Evolutionary conservation across 78 protist genomes (phyloP).

Genomic region (Dictyostelium intermedium): DNA sequence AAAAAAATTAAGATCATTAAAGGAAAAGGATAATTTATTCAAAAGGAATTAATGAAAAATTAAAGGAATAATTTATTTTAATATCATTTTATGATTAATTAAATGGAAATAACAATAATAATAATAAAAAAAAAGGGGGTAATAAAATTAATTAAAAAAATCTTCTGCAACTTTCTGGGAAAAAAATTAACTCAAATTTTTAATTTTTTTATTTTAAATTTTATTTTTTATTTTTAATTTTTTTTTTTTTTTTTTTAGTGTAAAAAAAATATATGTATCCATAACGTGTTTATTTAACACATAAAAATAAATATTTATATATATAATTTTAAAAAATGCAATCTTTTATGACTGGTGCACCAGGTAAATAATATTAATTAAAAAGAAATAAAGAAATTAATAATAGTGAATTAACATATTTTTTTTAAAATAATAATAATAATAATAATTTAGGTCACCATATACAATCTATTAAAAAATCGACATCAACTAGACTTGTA

Average conservation of each 20-base stretch:
- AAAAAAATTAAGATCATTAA: too few species aligned
- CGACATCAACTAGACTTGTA: conserved; percentile 52
- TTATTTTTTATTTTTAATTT: background rate
- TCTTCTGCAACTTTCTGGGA: background rate
- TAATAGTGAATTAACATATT: too few species aligned
- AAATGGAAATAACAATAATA: background rate
- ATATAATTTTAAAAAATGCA: background rate
- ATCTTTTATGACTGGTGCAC: background rate
- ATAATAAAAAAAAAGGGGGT: background rate
- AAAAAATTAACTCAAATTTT: background rate
- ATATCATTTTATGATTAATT: too few species aligned
- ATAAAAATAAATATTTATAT: background rate
- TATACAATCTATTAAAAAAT: conserved; percentile 32
- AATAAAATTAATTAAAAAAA: background rate
- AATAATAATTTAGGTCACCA: background rate
- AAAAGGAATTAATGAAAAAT: background rate
- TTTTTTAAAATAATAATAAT: background rate
- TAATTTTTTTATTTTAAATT: background rate
- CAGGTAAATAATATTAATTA: background rate
- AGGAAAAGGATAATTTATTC: too few species aligned
- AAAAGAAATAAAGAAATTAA: background rate
- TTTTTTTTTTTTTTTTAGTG: background rate
- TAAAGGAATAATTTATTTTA: too few species aligned
- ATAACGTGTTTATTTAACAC: background rate
- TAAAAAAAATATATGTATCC: background rate